Evolutionary conservation across 768 basidiomycete genomes (phyloP).

Genomic region (Auricularia cornea): DNA sequence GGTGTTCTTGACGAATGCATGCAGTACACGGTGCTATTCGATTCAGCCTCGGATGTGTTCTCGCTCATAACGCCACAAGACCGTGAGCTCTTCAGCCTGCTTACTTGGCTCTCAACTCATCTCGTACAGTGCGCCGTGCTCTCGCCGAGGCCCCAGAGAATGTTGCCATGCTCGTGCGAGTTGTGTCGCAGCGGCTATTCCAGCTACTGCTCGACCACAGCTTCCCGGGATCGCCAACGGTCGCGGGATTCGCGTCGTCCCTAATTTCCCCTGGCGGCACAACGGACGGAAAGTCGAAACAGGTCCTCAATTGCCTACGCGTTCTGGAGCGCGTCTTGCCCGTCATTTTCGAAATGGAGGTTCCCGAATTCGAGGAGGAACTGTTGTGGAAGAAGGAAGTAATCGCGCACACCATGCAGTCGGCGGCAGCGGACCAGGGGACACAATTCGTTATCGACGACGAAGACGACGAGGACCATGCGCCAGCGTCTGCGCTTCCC

Average conservation of each 20-base stretch:
- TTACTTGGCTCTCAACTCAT: constrained; percentile 9
- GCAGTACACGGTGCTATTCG: constrained; percentile 78
- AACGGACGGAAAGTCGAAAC: constrained; percentile 59
- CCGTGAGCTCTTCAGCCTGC: constrained; percentile 39
- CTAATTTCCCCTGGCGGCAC: constrained; percentile 40
- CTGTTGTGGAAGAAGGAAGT: constrained; percentile 73
- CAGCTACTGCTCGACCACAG: constrained; percentile 72
- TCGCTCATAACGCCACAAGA: constrained; percentile 82
- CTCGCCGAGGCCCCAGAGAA: constrained; percentile 80
- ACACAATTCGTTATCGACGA: constrained; percentile 86
- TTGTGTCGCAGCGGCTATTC: constrained; percentile 60
- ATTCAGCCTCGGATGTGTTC: constrained; percentile 85
- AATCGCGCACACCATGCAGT: constrained; percentile 29
- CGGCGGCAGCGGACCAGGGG: constrained; percentile 18
- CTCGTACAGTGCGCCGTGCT: constrained; percentile 62
- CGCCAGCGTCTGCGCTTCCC: constrained; percentile 20
- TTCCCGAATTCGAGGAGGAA: constrained; percentile 70
- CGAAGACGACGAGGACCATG: constrained; percentile 49
- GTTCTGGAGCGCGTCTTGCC: constrained; percentile 84
- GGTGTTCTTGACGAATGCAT: constrained; percentile 4
- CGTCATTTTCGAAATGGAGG: constrained; percentile 75
- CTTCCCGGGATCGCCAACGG: constrained; percentile 57
- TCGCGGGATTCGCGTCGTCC: constrained; percentile 41
- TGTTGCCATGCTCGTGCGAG: constrained; percentile 69
- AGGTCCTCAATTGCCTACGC: constrained; percentile 87